phyloP scores from a whole-genome alignment of 2,329 filamentous ascomycete genomes.

The Fusarium torreyae region DNA sequence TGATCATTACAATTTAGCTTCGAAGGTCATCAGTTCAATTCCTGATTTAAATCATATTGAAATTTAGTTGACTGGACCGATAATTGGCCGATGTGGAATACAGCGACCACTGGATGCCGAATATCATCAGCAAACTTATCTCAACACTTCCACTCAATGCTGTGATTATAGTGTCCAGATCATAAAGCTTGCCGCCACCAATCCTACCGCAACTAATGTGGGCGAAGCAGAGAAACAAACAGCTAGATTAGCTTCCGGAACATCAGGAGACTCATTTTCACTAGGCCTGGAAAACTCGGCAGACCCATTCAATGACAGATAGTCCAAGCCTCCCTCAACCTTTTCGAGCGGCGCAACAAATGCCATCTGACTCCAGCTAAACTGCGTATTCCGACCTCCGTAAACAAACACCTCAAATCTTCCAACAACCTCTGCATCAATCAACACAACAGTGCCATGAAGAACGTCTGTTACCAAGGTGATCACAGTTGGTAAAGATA shows the following conservation, averaged over 20 bases:
- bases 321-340: neutral
- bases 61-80: too few relatives aligned
- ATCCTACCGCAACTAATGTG: accelerated
- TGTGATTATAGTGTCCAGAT: neutral
- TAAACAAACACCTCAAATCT: slow-evolving; percentile 32
- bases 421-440: neutral
- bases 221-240: neutral
- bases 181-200: neutral
- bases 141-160: too few relatives aligned
- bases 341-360: slow-evolving; percentile 21
- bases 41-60: too few relatives aligned
- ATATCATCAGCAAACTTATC: too few relatives aligned
- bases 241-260: neutral
- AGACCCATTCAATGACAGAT: neutral
- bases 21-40: too few relatives aligned
- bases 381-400: slow-evolving; percentile 23
- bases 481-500: neutral
- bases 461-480: slow-evolving; percentile 5
- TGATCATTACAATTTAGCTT: too few relatives aligned
- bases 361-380: slow-evolving; percentile 35
- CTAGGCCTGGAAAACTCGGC: neutral
- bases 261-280: neutral
- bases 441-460: slow-evolving; percentile 7
- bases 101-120: too few relatives aligned
- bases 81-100: too few relatives aligned